Percentiles rank a stretch among this genome's conserved stretches.
phyloP scores from a whole-genome alignment of 495 filamentous ascomycete genomes.

The Penicillium tannophilum region DNA sequence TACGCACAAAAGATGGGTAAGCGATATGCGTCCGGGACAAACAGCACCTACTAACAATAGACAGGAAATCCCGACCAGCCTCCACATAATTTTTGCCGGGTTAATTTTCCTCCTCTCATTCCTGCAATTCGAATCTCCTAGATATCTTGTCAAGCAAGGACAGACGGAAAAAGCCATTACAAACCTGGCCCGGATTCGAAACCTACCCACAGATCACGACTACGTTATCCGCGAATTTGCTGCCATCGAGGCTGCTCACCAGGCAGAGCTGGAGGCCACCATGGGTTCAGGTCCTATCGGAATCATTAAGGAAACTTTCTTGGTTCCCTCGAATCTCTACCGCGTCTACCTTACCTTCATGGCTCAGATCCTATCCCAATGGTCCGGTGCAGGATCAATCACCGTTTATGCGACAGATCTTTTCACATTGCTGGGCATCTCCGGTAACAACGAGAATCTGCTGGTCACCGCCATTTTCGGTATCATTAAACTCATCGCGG shows the following conservation, averaged over 20 bases:
- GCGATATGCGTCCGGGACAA: constrained; percentile 2
- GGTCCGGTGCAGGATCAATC: constrained; percentile 70
- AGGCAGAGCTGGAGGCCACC: constrained; percentile 68
- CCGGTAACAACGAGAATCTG: constrained; percentile 61
- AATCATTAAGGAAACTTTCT: constrained; percentile 60
- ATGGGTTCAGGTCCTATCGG: constrained; percentile 56
- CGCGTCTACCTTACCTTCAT: constrained; percentile 59
- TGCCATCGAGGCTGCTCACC: constrained; percentile 64
- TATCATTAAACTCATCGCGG: constrained; percentile 66
- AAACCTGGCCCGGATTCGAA: constrained; percentile 41
- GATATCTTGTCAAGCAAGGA: constrained; percentile 60
- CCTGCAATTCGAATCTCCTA: constrained; percentile 65
- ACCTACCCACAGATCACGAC: constrained; percentile 45
- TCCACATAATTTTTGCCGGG: constrained; percentile 73
- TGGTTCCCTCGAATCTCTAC: constrained; percentile 63
- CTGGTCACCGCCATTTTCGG: constrained; percentile 72
- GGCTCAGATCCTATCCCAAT: constrained; percentile 65
- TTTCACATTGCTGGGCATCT: constrained; percentile 65
- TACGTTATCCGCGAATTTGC: constrained; percentile 60
- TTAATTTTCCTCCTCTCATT: constrained; percentile 67
- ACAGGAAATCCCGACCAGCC: constrained; percentile 63
- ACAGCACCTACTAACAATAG: neutral
- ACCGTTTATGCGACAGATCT: constrained; percentile 69
- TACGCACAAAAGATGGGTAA: constrained; percentile 60
- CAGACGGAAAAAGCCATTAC: constrained; percentile 55